Percentiles rank a stretch among this genome's conserved stretches.
These are phyloP conservation scores for Plenodomus lindquistii DNA, from an alignment of 2,329 filamentous ascomycete species.

Conservation along the genomic window DNA sequence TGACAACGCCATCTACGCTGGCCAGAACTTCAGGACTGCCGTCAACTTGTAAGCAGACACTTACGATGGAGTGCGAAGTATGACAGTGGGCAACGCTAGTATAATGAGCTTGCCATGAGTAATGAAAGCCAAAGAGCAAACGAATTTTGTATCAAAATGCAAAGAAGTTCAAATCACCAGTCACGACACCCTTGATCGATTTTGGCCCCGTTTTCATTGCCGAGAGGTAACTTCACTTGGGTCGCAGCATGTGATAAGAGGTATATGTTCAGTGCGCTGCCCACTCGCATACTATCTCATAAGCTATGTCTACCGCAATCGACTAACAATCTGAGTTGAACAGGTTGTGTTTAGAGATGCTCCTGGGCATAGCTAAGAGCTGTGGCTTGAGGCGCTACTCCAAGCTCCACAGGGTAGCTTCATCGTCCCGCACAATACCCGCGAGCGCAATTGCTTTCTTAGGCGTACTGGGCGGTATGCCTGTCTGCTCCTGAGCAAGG, in stretches of 20 bases:
- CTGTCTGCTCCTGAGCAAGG: too few relatives aligned
- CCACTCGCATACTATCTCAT: background rate
- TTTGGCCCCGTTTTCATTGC: too few relatives aligned
- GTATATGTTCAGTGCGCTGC: too few relatives aligned
- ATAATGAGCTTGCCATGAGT: background rate
- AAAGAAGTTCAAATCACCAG: background rate
- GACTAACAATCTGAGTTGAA: too few relatives aligned
- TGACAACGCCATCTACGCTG: slow-evolving; percentile 86
- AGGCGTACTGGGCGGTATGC: background rate
- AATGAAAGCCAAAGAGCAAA: slow-evolving; percentile 2
- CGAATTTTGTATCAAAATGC: slow-evolving; percentile 6
- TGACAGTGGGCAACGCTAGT: background rate
- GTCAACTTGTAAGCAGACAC: slow-evolving; percentile 65
- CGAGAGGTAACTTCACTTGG: too few relatives aligned
- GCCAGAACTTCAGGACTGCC: slow-evolving; percentile 85
- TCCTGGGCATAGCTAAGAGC: too few relatives aligned
- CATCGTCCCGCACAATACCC: too few relatives aligned
- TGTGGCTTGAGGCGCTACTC: too few relatives aligned
- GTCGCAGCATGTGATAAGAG: too few relatives aligned
- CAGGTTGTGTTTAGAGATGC: too few relatives aligned
- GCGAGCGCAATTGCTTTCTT: background rate
- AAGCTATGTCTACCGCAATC: too few relatives aligned
- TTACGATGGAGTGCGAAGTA: background rate
- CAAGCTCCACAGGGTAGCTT: too few relatives aligned
- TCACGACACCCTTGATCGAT: background rate